These are phyloP conservation scores for Candida gorgasii DNA, from an alignment of 805 yeast genomes.

Conservation along the genomic window DNA sequence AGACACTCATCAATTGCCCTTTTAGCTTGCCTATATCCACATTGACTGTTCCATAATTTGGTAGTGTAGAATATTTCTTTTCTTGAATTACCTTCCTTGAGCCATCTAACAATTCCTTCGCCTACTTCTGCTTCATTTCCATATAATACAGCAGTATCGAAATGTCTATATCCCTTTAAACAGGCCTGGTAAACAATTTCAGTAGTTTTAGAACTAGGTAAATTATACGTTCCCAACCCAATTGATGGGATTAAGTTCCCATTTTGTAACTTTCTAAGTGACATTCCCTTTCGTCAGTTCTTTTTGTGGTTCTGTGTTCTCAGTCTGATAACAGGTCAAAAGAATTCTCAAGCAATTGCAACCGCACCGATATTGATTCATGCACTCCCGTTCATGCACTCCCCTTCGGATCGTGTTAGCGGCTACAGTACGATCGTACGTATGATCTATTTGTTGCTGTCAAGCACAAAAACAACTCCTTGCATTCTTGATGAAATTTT, in stretches of 20 bases:
- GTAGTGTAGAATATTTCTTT: slow-evolving; percentile 54
- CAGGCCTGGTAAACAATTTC: slow-evolving; percentile 57
- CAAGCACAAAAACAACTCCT: too few species aligned
- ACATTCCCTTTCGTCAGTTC: too few species aligned
- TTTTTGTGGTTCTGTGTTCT: too few species aligned
- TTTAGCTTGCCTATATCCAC: slow-evolving; percentile 59
- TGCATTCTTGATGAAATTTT: too few species aligned
- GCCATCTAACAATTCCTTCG: slow-evolving; percentile 50
- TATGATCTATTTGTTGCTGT: too few species aligned
- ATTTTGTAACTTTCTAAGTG: slow-evolving; percentile 23
- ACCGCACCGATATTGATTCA: too few species aligned
- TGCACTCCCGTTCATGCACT: too few species aligned
- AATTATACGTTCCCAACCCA: slow-evolving; percentile 53
- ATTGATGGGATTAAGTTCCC: slow-evolving; percentile 44
- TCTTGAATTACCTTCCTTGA: slow-evolving; percentile 34
- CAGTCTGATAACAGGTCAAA: too few species aligned
- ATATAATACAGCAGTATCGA: slow-evolving; percentile 74
- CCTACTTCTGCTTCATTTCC: slow-evolving; percentile 71
- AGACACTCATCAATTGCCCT: slow-evolving; percentile 59
- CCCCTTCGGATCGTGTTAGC: too few species aligned
- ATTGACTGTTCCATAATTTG: slow-evolving; percentile 69
- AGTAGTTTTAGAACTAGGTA: slow-evolving; percentile 32
- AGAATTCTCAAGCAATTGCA: too few species aligned
- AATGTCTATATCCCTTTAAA: slow-evolving; percentile 65
- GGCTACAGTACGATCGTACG: too few species aligned